These are phyloP conservation scores for Cylindrotheca fusiformis DNA, from an alignment of 108 stramenopile genomes.

Conservation along the genomic window DNA sequence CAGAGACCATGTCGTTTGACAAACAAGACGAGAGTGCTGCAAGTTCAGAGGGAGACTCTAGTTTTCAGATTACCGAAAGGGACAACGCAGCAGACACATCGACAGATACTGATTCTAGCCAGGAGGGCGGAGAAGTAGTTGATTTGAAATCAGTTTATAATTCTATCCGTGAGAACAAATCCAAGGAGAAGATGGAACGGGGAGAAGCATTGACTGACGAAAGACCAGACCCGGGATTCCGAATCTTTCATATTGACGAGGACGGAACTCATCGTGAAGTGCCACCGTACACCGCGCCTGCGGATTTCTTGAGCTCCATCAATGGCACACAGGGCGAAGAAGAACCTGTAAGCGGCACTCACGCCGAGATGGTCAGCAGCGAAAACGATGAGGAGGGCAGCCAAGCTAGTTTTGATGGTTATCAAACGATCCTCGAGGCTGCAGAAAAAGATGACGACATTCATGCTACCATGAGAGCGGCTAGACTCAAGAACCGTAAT, in stretches of 20 bases:
- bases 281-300: slow-evolving; percentile 79
- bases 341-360: background rate
- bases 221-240: slow-evolving; percentile 70
- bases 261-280: slow-evolving; percentile 61
- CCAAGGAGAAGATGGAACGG: slow-evolving; percentile 26
- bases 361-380: background rate
- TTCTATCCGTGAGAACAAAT: slow-evolving; percentile 58
- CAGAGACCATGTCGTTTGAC: background rate
- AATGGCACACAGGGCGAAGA: background rate
- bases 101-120: background rate
- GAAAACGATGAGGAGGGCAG: background rate
- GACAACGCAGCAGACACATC: background rate
- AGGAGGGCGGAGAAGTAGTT: background rate
- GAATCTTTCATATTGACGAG: slow-evolving; percentile 65
- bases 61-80: background rate
- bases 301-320: slow-evolving; percentile 45
- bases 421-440: slow-evolving; percentile 57
- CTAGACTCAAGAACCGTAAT: slow-evolving; percentile 46
- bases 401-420: slow-evolving; percentile 68
- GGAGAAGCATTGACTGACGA: slow-evolving; percentile 17
- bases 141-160: slow-evolving; percentile 53
- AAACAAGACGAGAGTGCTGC: background rate
- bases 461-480: slow-evolving; percentile 51
- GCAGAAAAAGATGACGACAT: slow-evolving; percentile 57
- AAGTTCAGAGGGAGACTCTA: background rate